Percentiles rank a stretch among this genome's conserved stretches.
Evolutionary conservation across 768 basidiomycete species (phyloP).

Genomic region (Leccinum olivaceopallidum): DNA sequence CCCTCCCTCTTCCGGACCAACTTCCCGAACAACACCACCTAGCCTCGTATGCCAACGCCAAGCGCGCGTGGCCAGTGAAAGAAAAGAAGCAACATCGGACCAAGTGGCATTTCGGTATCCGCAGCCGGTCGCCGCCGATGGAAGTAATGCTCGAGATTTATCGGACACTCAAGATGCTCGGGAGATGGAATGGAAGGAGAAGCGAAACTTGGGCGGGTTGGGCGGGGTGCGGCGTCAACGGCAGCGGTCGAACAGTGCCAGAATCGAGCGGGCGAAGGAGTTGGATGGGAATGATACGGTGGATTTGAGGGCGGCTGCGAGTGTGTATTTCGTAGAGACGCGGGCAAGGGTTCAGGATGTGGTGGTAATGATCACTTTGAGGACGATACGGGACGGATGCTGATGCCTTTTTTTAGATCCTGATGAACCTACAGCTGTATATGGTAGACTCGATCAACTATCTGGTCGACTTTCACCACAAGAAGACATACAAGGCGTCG

Average conservation of each 20-base stretch:
- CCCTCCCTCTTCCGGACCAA: constrained; percentile 71
- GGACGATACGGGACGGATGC: not conserved
- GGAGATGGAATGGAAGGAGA: constrained; percentile 98
- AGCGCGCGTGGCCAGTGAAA: constrained; percentile 46
- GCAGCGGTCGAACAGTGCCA: constrained; percentile 37
- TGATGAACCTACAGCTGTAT: constrained; percentile 98
- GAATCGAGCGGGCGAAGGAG: constrained; percentile 62
- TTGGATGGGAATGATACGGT: constrained; percentile 59
- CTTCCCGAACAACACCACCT: constrained; percentile 69
- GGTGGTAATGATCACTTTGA: constrained; percentile 52
- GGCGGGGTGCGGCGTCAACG: constrained; percentile 47
- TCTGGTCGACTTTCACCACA: constrained; percentile 97
- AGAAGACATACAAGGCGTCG: constrained; percentile 86
- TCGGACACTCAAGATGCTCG: constrained; percentile 81
- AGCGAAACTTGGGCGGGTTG: constrained; percentile 72
- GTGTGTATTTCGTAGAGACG: constrained; percentile 93
- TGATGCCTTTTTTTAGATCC: constrained; percentile 51
- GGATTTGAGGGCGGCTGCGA: constrained; percentile 67
- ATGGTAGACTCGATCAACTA: constrained; percentile 96
- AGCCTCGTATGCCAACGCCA: constrained; percentile 60
- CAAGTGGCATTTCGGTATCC: constrained; percentile 98
- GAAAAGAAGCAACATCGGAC: constrained; percentile 75
- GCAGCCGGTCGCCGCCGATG: constrained; percentile 93
- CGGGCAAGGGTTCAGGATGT: constrained; percentile 87
- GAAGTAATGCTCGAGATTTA: constrained; percentile 99